phyloP scores from a whole-genome alignment of 164 flowering plant species.

The Berberis vulgaris region DNA sequence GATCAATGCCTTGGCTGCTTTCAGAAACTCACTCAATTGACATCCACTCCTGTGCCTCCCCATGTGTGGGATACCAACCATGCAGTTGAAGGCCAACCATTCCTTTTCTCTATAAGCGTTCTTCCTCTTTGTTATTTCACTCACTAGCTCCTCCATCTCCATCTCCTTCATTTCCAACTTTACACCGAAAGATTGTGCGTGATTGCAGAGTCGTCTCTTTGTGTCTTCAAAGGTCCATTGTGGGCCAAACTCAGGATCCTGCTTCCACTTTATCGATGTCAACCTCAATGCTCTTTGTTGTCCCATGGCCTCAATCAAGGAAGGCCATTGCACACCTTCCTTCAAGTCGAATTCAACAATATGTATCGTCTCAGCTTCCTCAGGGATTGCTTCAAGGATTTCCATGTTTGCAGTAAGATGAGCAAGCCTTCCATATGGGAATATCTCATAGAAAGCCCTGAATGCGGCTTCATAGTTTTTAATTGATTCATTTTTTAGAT shows the following conservation, averaged over 20 bases:
- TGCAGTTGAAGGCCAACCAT: conserved; percentile 36
- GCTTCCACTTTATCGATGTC: conserved; percentile 30
- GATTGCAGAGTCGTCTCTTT: conserved; percentile 26
- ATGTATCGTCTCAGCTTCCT: conserved; percentile 26
- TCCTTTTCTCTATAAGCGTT: conserved; percentile 17
- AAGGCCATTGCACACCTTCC: conserved; percentile 58
- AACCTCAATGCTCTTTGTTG: conserved; percentile 16
- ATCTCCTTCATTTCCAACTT: conserved; percentile 35
- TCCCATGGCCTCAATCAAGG: conserved; percentile 36
- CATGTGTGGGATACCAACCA: conserved; percentile 32
- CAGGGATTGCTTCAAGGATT: conserved; percentile 46
- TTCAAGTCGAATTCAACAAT: conserved; percentile 50
- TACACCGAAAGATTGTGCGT: conserved; percentile 29
- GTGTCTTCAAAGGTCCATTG: conserved; percentile 30
- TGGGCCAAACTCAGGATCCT: not conserved
- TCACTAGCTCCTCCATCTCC: conserved; percentile 28
- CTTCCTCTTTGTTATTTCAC: conserved; percentile 21
- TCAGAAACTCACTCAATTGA: conserved; percentile 18
- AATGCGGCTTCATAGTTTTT: conserved; percentile 35
- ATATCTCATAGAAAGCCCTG: conserved; percentile 34
- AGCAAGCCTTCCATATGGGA: conserved; percentile 43
- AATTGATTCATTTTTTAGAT: conserved; percentile 33
- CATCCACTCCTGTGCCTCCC: conserved; percentile 16
- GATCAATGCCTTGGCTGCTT: conserved; percentile 15
- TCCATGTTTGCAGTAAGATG: conserved; percentile 44